Evolutionary conservation across 2,329 filamentous ascomycete species (phyloP), one percentile per base, ranked within the genome.

Genomic region (Penicillium capsulatum): DNA sequence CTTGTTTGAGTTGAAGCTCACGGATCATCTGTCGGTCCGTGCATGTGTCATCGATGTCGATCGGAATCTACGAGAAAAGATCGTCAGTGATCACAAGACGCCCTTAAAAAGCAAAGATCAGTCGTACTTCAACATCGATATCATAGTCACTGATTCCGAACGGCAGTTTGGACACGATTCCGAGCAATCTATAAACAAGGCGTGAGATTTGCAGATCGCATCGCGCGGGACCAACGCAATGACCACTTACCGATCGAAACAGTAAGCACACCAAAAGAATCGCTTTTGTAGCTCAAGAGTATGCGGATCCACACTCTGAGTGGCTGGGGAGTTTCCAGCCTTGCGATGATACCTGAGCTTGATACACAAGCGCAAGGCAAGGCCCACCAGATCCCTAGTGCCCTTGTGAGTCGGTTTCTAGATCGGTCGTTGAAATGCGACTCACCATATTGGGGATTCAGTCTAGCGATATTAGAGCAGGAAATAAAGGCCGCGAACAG

Each of bases 221-320:
- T 20, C n/a, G n/a, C 10, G 15, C 17, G 10, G 28, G 22, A 24
- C 22, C 22, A 7, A 24, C 31, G n/a, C 16, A 19, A 11, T 7
- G 15, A 6, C 7, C 5, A 38, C 34, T 14, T 26, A 46, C 48
- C 48, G 36, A 40, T 51, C 48, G 35, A 51, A 50, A 17, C 48
- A 50, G 38, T 51, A 51, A 32, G 43, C 46, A 44, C 48, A 51
- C 48, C 48, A 51, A 19, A 51, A 51, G 16, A 50, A 45, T 30
- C 48, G 40, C 33, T 51, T 50, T 30, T 38, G 43, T 31, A 47
- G 46, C 35, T 51, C 48, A 19, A 50, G 31, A 4, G 31, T 36
- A 16, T 47, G 45, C 13, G 48, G 44, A 34, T 38, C 38, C 19
- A 35, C 11, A 1, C 13, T 28, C 24, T 31, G 22, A 1, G n/a